These are phyloP conservation scores for Ambrosia trifida DNA, from an alignment of 129 eudicot species.

Conservation along the genomic window DNA sequence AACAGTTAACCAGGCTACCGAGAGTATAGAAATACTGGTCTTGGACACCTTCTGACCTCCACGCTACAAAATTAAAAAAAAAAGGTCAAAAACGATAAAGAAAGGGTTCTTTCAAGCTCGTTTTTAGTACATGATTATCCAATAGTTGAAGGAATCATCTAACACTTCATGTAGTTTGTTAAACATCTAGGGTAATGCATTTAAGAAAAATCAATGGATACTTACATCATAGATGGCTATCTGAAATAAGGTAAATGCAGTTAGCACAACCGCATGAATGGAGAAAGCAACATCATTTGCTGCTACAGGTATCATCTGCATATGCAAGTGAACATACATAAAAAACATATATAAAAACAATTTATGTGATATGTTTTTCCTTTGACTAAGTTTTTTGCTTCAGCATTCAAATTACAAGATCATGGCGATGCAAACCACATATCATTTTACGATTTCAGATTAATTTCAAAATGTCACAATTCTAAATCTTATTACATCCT, in stretches of 20 bases:
- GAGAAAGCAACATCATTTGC: slow-evolving; percentile 99
- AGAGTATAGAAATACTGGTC: slow-evolving; percentile 54
- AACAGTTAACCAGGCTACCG: slow-evolving; percentile 67
- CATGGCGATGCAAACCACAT: neutral
- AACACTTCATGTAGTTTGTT: too few species aligned
- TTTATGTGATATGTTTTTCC: neutral
- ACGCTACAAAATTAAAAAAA: slow-evolving; percentile 47
- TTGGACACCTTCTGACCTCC: slow-evolving; percentile 83
- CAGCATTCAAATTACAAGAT: slow-evolving; percentile 16
- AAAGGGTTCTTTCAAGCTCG: neutral
- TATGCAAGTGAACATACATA: slow-evolving; percentile 24
- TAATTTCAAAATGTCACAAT: neutral
- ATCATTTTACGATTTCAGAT: neutral
- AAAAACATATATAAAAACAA: neutral
- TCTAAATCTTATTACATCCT: neutral
- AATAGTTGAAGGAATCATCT: neutral
- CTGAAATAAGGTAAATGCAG: slow-evolving; percentile 82
- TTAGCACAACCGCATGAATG: slow-evolving; percentile 77
- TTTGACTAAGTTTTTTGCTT: too few species aligned
- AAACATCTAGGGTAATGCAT: too few species aligned
- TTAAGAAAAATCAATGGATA: neutral
- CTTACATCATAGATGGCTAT: slow-evolving; percentile 87
- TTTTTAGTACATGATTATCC: neutral
- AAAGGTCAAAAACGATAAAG: neutral
- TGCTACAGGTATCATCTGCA: slow-evolving; percentile 94